These are phyloP conservation scores for Plasmopara viticola DNA, from an alignment of 352 stramenopile species.

Conservation along the genomic window DNA sequence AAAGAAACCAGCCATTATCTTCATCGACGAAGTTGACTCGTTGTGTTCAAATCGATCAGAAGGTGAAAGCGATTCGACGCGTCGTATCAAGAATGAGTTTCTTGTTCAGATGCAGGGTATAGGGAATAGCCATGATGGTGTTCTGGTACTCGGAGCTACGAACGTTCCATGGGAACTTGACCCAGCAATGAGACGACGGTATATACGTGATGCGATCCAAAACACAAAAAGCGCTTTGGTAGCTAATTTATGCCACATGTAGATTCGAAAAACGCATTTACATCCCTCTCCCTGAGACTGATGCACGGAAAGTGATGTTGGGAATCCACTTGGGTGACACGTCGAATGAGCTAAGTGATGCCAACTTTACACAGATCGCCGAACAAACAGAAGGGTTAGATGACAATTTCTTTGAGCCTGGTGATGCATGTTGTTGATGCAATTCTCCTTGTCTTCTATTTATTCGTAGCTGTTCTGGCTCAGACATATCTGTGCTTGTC, in stretches of 20 bases:
- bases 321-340: conserved; percentile 97
- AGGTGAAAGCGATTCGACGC: conserved; percentile 93
- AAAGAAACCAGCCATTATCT: conserved; percentile 92
- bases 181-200: conserved; percentile 93
- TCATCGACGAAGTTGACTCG: conserved; percentile 98
- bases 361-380: conserved; percentile 92
- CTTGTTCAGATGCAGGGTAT: conserved; percentile 98
- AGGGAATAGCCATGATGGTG: conserved; percentile 81
- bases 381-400: conserved; percentile 89
- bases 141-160: conserved; percentile 95
- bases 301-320: conserved; percentile 93
- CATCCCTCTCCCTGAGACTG: conserved; percentile 93
- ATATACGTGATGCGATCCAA: conserved; percentile 10
- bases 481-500: conserved; percentile 96
- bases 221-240: neutral
- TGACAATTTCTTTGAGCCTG: neutral
- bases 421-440: neutral
- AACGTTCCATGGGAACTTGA: conserved; percentile 99
- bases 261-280: conserved; percentile 99
- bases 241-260: conserved; percentile 9
- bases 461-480: conserved; percentile 79
- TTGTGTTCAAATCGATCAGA: conserved; percentile 89
- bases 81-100: conserved; percentile 98
- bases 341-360: conserved; percentile 88
- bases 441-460: neutral